Percentiles rank a stretch among this genome's conserved stretches.
Evolutionary conservation across 2,329 filamentous ascomycete genomes (phyloP).

Genomic region (Phialophora chinensis): DNA sequence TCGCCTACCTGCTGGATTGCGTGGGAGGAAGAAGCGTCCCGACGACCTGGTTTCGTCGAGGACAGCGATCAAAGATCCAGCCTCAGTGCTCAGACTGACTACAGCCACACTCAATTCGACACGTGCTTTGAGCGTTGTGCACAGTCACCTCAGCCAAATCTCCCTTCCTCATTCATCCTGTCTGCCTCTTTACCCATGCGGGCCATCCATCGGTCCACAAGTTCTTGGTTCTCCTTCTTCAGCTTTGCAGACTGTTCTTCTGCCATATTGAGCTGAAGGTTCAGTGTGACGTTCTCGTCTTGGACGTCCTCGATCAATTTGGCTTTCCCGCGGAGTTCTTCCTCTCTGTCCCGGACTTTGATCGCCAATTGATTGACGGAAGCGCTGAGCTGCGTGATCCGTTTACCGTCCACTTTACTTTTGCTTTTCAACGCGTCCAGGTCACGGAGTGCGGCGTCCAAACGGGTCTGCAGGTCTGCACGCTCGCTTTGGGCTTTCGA

Average conservation of each 20-base stretch:
- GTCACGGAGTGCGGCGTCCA: constrained; percentile 68
- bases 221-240: constrained; percentile 81
- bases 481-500: constrained; percentile 77
- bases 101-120: background rate
- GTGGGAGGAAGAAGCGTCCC: background rate
- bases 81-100: background rate
- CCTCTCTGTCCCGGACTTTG: constrained; percentile 78
- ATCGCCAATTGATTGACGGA: constrained; percentile 68
- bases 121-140: background rate
- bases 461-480: constrained; percentile 67
- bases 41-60: background rate
- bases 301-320: constrained; percentile 87
- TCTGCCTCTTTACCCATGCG: constrained; percentile 85
- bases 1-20: background rate
- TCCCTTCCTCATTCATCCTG: constrained; percentile 73
- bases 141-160: constrained; percentile 35
- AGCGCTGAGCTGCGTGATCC: constrained; percentile 66
- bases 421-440: constrained; percentile 67
- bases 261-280: constrained; percentile 84
- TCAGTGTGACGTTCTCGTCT: constrained; percentile 87
- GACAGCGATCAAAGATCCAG: background rate
- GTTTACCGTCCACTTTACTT: constrained; percentile 64
- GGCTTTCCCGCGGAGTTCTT: constrained; percentile 82
- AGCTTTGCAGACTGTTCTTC: constrained; percentile 76
- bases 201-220: constrained; percentile 91